These are phyloP conservation scores for Comarum palustre DNA, from an alignment of 306 rosid species.

Conservation along the genomic window DNA sequence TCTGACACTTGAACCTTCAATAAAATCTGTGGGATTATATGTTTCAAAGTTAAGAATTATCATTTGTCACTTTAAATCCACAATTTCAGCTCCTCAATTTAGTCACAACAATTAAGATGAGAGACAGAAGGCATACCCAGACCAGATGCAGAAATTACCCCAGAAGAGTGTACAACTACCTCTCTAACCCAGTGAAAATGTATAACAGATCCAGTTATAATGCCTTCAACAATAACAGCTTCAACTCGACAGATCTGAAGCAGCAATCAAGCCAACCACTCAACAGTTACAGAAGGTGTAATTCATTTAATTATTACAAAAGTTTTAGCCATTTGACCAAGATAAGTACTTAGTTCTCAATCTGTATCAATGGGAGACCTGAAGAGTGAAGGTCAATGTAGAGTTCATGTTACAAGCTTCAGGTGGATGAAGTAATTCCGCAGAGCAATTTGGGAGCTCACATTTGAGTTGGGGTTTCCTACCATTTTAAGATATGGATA, in stretches of 20 bases:
- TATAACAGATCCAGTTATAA: slow-evolving; percentile 78
- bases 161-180: slow-evolving; percentile 51
- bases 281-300: slow-evolving; percentile 18
- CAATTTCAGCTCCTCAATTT: neutral
- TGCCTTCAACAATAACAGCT: slow-evolving; percentile 66
- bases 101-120: neutral
- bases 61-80: neutral
- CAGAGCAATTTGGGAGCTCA: slow-evolving; percentile 68
- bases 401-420: slow-evolving; percentile 97
- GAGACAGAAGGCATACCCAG: slow-evolving; percentile 56
- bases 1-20: neutral
- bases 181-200: slow-evolving; percentile 88
- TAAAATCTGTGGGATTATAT: neutral
- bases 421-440: slow-evolving; percentile 87
- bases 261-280: slow-evolving; percentile 36
- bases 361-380: slow-evolving; percentile 58
- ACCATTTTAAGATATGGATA: slow-evolving; percentile 27
- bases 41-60: neutral
- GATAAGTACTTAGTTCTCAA: slow-evolving; percentile 37
- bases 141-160: slow-evolving; percentile 74
- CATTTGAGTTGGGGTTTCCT: slow-evolving; percentile 74
- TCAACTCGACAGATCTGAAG: slow-evolving; percentile 93
- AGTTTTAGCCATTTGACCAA: slow-evolving; percentile 24
- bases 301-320: slow-evolving; percentile 15
- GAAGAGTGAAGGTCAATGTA: slow-evolving; percentile 87